Evolutionary conservation across 2,329 filamentous ascomycete species (phyloP), one percentile per base, ranked within the genome.

Genomic region (Hymenoscyphus albidus): DNA sequence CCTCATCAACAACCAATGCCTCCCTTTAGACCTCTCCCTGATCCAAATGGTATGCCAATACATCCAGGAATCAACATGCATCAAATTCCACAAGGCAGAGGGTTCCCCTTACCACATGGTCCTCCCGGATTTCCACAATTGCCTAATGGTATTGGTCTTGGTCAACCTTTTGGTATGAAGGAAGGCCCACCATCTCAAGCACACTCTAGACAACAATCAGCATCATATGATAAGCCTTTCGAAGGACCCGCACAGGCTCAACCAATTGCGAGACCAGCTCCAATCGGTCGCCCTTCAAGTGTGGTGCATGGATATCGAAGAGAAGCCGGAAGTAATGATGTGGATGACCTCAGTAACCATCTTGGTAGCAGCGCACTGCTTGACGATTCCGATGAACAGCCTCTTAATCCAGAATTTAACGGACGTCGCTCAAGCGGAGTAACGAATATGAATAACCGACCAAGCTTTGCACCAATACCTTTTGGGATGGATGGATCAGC

Each of bases 291-390:
- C 40, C 94, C 95, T 0, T 88, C 88, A 16, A 97, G 93, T 75
- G 86, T 85, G 31, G 83, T 82, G 16, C 82, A 84, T 58, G 83
- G 83, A 14, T 82, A 81, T 56, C 79, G 79, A 22, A 72, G 59
- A 48, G 75, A 77, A 38, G 74, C 68, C 58, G 73, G 76, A 1
- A 81, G 82, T 32, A 78, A 80, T 35, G 87, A 89, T 63, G 80
- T 92, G 22, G 92, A 94, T 63, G 86, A 91, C 59, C 79, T 91
- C 62, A 89, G 88, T 67, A 85, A 89, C 66, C 93, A 95, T 71
- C 82, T 99, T 32, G 95, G 95, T 13, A 98, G 94, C 77, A 93
- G 92, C 71, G 95, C 93, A 13, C 81, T 99, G 13, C 81, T 98
- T 58, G 89, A 89, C 67, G 93, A 96, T 73, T 88, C 76, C 72